Evolutionary conservation across 1,284 basidiomycete species (phyloP).

Genomic region (Sutorius eximius): DNA sequence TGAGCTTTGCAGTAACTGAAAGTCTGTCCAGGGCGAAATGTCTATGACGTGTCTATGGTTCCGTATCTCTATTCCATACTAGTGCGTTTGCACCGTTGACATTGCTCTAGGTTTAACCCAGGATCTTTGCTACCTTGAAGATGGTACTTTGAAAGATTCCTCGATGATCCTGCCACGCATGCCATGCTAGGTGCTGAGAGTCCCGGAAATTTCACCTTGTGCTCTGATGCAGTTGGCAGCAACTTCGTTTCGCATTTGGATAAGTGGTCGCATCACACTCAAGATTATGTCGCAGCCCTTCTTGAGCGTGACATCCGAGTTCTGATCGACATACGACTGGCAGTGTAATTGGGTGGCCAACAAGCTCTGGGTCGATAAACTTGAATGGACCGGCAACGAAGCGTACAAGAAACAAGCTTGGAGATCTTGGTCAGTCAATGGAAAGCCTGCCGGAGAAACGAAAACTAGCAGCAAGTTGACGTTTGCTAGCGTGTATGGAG

Average conservation of each 20-base stretch:
- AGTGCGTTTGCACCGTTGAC: neutral
- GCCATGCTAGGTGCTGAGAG: slow-evolving; percentile 59
- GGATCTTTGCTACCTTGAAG: slow-evolving; percentile 58
- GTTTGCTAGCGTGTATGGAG: slow-evolving; percentile 62
- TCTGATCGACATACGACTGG: slow-evolving; percentile 76
- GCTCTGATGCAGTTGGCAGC: slow-evolving; percentile 50
- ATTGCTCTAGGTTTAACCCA: slow-evolving; percentile 44
- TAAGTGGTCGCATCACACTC: slow-evolving; percentile 58
- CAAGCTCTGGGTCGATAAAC: slow-evolving; percentile 68
- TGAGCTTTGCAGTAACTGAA: neutral
- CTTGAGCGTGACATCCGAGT: slow-evolving; percentile 73
- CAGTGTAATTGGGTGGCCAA: slow-evolving; percentile 81
- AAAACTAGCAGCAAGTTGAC: slow-evolving; percentile 62
- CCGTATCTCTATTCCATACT: slow-evolving; percentile 8
- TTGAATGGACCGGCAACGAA: slow-evolving; percentile 67
- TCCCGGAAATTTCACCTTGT: slow-evolving; percentile 55
- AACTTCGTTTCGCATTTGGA: slow-evolving; percentile 56
- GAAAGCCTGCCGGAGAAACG: slow-evolving; percentile 58
- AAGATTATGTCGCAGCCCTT: slow-evolving; percentile 67
- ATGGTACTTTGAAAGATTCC: slow-evolving; percentile 47
- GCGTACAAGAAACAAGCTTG: slow-evolving; percentile 52
- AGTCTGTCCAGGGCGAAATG: slow-evolving; percentile 48
- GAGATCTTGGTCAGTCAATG: slow-evolving; percentile 60
- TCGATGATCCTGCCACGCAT: slow-evolving; percentile 58
- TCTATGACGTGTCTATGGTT: slow-evolving; percentile 74